A percentile compares a stretch with the other conserved stretches of the same genome.
phyloP scores from a whole-genome alignment of 371 early-diverging fungal species.

The Capillidium heterosporum region DNA sequence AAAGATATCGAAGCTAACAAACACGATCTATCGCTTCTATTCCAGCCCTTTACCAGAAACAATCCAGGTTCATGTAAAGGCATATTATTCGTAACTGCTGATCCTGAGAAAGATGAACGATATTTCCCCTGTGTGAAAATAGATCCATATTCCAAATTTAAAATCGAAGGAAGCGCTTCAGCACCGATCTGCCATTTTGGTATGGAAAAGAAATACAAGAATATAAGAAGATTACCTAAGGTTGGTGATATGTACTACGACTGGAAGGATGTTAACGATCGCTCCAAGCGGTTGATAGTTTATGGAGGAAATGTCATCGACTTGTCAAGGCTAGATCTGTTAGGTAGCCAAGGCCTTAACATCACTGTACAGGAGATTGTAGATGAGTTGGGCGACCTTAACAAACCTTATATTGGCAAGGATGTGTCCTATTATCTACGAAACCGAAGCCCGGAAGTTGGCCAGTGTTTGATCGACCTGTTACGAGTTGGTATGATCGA shows the following conservation, averaged over 20 bases:
- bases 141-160: conserved; percentile 21
- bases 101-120: conserved; percentile 25
- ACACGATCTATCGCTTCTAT: conserved; percentile 53
- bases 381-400: conserved; percentile 13
- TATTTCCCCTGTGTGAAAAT: conserved; percentile 56
- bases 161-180: conserved; percentile 21
- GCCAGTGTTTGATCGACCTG: conserved; percentile 13
- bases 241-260: conserved; percentile 45
- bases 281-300: conserved; percentile 31
- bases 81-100: conserved; percentile 12
- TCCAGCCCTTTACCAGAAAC: conserved; percentile 42
- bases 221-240: conserved; percentile 10
- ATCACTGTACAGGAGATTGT: background rate
- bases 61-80: conserved; percentile 29
- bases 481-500: conserved; percentile 50
- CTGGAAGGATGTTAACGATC: conserved; percentile 39
- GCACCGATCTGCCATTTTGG: conserved; percentile 46
- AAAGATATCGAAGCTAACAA: conserved; percentile 39
- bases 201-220: conserved; percentile 14
- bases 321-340: conserved; percentile 14
- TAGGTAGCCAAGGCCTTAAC: too few species aligned
- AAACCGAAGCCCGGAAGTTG: conserved; percentile 9
- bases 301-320: conserved; percentile 60
- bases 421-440: conserved; percentile 13
- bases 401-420: conserved; percentile 14